These are phyloP conservation scores for Bolboschoenoplectus hybrid DNA, from an alignment of 202 grass and related monocot species.

Conservation along the genomic window DNA sequence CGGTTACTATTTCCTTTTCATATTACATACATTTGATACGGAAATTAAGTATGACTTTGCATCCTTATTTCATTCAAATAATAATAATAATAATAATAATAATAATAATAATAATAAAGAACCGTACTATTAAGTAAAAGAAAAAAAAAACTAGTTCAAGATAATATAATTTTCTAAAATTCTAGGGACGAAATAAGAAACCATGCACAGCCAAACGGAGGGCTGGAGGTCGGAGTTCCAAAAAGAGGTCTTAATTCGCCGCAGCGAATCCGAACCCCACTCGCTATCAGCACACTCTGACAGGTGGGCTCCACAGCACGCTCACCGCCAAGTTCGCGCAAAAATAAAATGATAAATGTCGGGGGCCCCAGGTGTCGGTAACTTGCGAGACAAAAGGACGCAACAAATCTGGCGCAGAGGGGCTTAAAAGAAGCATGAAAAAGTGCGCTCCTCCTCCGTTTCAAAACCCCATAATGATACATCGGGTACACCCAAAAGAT, in stretches of 20 bases:
- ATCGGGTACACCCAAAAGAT: conserved; percentile 35
- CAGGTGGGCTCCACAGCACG: neutral
- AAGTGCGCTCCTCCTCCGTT: conserved; percentile 10
- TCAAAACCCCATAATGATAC: conserved; percentile 36
- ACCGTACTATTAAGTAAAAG: neutral
- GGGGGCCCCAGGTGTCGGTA: neutral
- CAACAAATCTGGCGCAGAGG: neutral
- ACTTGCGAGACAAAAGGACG: neutral
- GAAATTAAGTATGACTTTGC: neutral
- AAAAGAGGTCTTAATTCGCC: neutral
- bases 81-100: too few relatives aligned
- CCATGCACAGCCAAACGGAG: neutral
- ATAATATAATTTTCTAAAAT: neutral
- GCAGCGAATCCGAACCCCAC: neutral
- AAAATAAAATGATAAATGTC: neutral
- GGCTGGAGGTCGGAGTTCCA: neutral
- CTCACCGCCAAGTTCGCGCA: neutral
- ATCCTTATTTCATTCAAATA: neutral
- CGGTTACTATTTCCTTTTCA: neutral
- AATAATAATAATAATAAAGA: neutral
- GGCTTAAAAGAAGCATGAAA: neutral
- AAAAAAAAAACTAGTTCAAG: neutral
- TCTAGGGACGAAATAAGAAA: neutral
- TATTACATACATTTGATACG: neutral
- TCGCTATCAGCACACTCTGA: neutral